A percentile compares a stretch with the other conserved stretches of the same genome.
Conservation (phyloP, 371 early-diverging fungal genomes). For the Entomophthora muscae region DNA sequence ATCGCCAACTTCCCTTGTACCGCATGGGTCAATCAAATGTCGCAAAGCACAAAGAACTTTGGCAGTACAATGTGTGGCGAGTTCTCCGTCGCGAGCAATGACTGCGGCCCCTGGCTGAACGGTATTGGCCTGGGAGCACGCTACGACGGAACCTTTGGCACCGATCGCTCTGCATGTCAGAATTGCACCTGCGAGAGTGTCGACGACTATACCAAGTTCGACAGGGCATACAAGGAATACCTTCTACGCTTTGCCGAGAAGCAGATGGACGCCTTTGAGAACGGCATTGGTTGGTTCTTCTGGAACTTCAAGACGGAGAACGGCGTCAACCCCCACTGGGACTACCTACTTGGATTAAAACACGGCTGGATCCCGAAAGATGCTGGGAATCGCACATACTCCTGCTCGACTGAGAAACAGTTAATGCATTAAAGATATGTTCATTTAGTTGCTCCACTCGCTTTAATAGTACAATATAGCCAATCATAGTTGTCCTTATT, state of each 20-base stretch:
- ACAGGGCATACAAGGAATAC: slow-evolving; percentile 13
- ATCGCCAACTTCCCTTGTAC: slow-evolving; percentile 14
- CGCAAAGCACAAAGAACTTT: slow-evolving; percentile 11
- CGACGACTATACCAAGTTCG: slow-evolving; percentile 15
- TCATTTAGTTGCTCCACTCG: no score
- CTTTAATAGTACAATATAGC: no score
- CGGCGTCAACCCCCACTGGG: slow-evolving; percentile 17
- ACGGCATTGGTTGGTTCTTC: slow-evolving; percentile 23
- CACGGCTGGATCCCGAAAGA: slow-evolving; percentile 19
- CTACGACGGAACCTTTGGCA: slow-evolving; percentile 33
- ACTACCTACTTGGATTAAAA: slow-evolving; percentile 20
- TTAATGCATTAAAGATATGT: no score
- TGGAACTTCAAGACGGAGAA: slow-evolving; percentile 26
- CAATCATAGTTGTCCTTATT: no score
- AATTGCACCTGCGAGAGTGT: slow-evolving; percentile 28
- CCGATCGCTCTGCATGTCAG: slow-evolving; percentile 15
- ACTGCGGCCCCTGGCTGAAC: slow-evolving; percentile 49
- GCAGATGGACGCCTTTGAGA: slow-evolving; percentile 28
- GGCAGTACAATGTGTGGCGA: slow-evolving; percentile 52
- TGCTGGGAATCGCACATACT: slow-evolving; percentile 12
- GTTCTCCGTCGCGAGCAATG: slow-evolving; percentile 49
- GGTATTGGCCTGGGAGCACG: slow-evolving; percentile 38
- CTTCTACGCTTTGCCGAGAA: slow-evolving; percentile 18
- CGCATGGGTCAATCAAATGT: slow-evolving; percentile 12
- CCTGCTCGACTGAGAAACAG: no score